These are phyloP conservation scores for Trichosanthes cucumerina DNA, from an alignment of 306 rosid genomes.

Conservation along the genomic window DNA sequence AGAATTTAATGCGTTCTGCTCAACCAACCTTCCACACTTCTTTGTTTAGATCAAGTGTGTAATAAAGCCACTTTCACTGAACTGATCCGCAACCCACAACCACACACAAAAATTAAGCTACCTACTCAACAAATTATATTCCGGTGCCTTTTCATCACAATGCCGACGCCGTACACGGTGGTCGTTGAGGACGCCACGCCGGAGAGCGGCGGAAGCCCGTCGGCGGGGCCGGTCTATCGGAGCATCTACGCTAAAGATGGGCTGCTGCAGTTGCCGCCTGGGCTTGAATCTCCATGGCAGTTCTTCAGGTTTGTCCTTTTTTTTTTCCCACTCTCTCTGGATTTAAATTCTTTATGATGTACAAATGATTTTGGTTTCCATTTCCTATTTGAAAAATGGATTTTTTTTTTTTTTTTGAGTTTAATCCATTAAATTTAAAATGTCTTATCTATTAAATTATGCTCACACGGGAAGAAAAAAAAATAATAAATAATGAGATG, in stretches of 20 bases:
- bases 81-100: background rate
- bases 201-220: conserved; percentile 31
- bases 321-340: no score
- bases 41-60: background rate
- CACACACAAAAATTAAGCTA: background rate
- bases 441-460: no score
- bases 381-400: no score
- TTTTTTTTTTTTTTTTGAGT: no score
- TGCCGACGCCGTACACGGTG: conserved; percentile 38
- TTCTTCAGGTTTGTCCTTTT: conserved; percentile 49
- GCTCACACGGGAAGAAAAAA: no score
- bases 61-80: background rate
- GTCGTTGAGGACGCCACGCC: conserved; percentile 57
- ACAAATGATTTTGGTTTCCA: no score
- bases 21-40: conserved; percentile 8
- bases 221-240: conserved; percentile 70
- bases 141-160: background rate
- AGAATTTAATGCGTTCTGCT: conserved; percentile 1
- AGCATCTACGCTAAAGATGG: conserved; percentile 82
- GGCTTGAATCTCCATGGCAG: conserved; percentile 72
- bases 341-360: no score
- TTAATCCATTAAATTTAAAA: no score
- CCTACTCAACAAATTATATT: background rate
- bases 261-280: conserved; percentile 41
- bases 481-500: no score